Evolutionary conservation across 306 rosid genomes (phyloP).

Genomic region (Rosa chinensis): DNA sequence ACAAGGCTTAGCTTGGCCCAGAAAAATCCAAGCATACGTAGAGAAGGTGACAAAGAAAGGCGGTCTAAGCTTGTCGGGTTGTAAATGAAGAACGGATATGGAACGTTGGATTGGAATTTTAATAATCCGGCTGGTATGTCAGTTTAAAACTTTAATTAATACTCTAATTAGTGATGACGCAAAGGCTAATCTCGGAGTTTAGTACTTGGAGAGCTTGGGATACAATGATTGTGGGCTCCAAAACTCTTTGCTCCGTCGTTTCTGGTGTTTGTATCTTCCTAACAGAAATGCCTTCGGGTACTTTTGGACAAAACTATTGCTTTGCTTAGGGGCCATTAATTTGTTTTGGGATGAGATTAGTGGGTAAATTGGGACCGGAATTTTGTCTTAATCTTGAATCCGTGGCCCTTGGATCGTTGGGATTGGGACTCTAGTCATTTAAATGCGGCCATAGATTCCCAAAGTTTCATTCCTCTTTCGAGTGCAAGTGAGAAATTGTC

Average conservation of each 20-base stretch:
- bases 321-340: slow-evolving; percentile 27
- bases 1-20: not conserved
- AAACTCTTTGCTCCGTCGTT: slow-evolving; percentile 42
- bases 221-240: slow-evolving; percentile 57
- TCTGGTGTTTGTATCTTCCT: slow-evolving; percentile 40
- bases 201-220: slow-evolving; percentile 28
- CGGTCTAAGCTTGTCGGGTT: slow-evolving; percentile 52
- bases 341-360: slow-evolving; percentile 35
- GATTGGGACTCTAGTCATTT: slow-evolving; percentile 38
- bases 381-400: slow-evolving; percentile 37
- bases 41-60: slow-evolving; percentile 54
- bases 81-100: slow-evolving; percentile 47
- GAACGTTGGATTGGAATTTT: slow-evolving; percentile 47
- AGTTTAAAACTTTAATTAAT: slow-evolving; percentile 21
- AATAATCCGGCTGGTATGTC: slow-evolving; percentile 34
- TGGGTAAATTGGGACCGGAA: slow-evolving; percentile 27
- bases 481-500: slow-evolving; percentile 41
- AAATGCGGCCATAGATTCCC: slow-evolving; percentile 47
- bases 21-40: slow-evolving; percentile 20
- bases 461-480: slow-evolving; percentile 27
- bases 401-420: slow-evolving; percentile 38
- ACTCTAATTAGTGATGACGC: slow-evolving; percentile 31
- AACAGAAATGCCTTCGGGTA: slow-evolving; percentile 7
- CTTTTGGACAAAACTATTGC: not conserved
- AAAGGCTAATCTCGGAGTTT: slow-evolving; percentile 39